phyloP scores from a whole-genome alignment of 768 basidiomycete genomes.

The Boletus sp. region DNA sequence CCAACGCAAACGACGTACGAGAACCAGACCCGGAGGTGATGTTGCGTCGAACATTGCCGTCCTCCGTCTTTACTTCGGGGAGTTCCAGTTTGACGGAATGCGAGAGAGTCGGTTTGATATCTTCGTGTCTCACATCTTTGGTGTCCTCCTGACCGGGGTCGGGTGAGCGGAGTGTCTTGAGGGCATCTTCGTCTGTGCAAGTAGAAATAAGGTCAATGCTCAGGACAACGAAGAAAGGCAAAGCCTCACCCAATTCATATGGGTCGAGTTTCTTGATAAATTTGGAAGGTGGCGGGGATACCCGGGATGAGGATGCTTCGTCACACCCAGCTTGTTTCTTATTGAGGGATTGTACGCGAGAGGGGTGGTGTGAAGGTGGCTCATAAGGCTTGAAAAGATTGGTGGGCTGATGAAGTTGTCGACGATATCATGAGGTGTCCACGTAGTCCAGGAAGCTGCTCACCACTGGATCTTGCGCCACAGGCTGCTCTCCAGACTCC shows the following conservation, averaged over 20 bases:
- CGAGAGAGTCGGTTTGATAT: not conserved
- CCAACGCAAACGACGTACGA: not conserved
- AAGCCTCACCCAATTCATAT: constrained; percentile 23
- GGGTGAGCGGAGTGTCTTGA: constrained; percentile 8
- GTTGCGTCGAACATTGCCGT: not conserved
- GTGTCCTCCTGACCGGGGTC: constrained; percentile 1
- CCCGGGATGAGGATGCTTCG: not conserved
- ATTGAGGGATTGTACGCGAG: constrained; percentile 9
- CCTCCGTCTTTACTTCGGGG: constrained; percentile 6
- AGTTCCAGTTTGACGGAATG: constrained; percentile 7
- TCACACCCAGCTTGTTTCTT: not conserved
- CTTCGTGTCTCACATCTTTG: not conserved
- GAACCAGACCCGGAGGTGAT: not conserved
- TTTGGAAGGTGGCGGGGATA: constrained; percentile 8
- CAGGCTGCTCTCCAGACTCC: not conserved
- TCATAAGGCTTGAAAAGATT: constrained; percentile 24
- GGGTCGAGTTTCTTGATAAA: constrained; percentile 29
- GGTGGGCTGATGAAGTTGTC: constrained; percentile 6
- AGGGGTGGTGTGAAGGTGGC: constrained; percentile 23
- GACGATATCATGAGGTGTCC: not conserved
- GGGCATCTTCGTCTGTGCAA: constrained; percentile 25
- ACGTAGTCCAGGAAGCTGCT: not conserved
- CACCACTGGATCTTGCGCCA: not conserved
- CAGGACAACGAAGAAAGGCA: not conserved
- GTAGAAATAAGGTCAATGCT: not conserved